Evolutionary conservation across 768 basidiomycete species (phyloP).

Genomic region (Agrocybe praecox): DNA sequence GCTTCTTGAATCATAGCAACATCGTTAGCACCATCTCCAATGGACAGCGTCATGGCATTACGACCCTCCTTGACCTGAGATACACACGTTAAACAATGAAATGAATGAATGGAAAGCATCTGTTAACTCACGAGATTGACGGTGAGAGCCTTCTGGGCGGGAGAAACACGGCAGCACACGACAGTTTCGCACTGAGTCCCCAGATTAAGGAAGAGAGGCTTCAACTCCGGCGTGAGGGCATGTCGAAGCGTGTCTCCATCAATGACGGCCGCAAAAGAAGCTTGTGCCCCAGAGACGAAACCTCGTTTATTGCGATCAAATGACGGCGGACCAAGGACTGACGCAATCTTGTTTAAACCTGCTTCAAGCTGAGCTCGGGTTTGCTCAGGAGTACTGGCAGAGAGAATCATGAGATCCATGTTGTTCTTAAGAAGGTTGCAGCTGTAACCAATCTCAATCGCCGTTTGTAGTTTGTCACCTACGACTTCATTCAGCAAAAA

Average conservation of each 20-base stretch:
- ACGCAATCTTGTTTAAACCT: constrained; percentile 93
- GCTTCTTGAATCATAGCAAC: constrained; percentile 99
- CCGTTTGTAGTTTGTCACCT: constrained; percentile 98
- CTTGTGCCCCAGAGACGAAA: constrained; percentile 64
- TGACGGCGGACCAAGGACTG: constrained; percentile 75
- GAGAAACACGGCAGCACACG: constrained; percentile 97
- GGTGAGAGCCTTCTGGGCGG: constrained; percentile 96
- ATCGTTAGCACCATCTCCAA: constrained; percentile 97
- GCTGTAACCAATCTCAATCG: constrained; percentile 96
- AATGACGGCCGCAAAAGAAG: constrained; percentile 92
- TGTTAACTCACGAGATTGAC: constrained; percentile 75
- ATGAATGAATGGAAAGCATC: constrained; percentile 2
- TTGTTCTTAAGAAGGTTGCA: constrained; percentile 93
- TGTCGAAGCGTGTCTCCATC: constrained; percentile 91
- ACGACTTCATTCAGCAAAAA: not conserved
- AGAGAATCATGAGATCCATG: constrained; percentile 98
- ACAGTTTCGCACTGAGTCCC: constrained; percentile 98
- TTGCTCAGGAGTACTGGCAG: constrained; percentile 75
- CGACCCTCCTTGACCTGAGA: constrained; percentile 90
- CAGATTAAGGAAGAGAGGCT: constrained; percentile 86
- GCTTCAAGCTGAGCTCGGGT: constrained; percentile 88
- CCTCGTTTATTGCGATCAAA: constrained; percentile 63
- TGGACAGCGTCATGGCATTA: constrained; percentile 94
- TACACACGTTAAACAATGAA: constrained; percentile 3
- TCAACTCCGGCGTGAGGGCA: constrained; percentile 77